Percentiles rank a stretch among this genome's conserved stretches.
phyloP scores from a whole-genome alignment of 208 protist species.

The Leishmania tarentolae region DNA sequence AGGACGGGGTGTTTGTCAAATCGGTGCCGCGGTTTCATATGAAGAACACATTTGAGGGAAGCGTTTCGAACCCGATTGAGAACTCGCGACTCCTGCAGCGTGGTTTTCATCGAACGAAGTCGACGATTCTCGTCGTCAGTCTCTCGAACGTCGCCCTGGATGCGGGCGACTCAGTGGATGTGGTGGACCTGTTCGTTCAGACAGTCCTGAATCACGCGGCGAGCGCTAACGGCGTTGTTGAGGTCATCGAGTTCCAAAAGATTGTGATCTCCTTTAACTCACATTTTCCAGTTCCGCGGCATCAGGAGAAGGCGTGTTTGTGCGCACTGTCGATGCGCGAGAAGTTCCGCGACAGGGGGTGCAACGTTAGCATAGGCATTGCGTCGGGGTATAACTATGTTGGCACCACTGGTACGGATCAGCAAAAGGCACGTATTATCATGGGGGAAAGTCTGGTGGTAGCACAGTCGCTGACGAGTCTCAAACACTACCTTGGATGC shows the following conservation, averaged over 20 bases:
- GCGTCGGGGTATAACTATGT: slow-evolving; percentile 45
- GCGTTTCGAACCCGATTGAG: slow-evolving; percentile 22
- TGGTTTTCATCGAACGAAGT: slow-evolving; percentile 45
- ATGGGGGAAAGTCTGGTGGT: slow-evolving; percentile 43
- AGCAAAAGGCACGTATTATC: slow-evolving; percentile 56
- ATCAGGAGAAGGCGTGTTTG: slow-evolving; percentile 58
- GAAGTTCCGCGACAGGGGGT: slow-evolving; percentile 26
- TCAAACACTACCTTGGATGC: slow-evolving; percentile 36
- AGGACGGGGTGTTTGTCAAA: neutral
- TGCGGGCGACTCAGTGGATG: slow-evolving; percentile 19
- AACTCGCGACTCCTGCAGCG: slow-evolving; percentile 29
- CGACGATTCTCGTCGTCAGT: slow-evolving; percentile 46
- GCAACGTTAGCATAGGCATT: slow-evolving; percentile 44
- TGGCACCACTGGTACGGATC: slow-evolving; percentile 60
- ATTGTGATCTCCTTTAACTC: slow-evolving; percentile 61
- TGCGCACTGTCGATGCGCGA: slow-evolving; percentile 60
- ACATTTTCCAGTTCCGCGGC: slow-evolving; percentile 52
- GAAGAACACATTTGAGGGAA: slow-evolving; percentile 15
- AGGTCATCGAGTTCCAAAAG: slow-evolving; percentile 48
- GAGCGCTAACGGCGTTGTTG: slow-evolving; percentile 46
- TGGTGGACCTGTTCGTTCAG: slow-evolving; percentile 53
- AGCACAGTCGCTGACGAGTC: slow-evolving; percentile 31
- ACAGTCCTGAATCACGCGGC: slow-evolving; percentile 37
- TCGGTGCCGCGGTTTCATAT: neutral
- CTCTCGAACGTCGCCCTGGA: slow-evolving; percentile 30